Percentiles rank a stretch among this genome's conserved stretches.
Conservation (phyloP, 2,329 filamentous ascomycete genomes). For the Hypoxylon sp. region DNA sequence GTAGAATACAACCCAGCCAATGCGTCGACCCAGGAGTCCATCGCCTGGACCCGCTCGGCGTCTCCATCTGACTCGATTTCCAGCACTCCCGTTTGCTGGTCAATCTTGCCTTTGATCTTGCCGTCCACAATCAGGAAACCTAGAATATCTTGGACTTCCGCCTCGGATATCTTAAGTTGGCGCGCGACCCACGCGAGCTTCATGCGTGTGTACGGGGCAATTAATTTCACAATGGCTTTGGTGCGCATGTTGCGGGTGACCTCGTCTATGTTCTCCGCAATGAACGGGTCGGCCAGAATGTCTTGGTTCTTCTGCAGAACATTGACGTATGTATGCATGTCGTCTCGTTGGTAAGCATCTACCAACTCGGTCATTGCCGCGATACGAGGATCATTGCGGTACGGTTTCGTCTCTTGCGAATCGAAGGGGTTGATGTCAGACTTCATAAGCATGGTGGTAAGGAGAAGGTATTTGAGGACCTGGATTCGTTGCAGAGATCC, state of each 20-base stretch:
- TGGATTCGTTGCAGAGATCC: slow-evolving; percentile 96
- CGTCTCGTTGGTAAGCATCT: slow-evolving; percentile 95
- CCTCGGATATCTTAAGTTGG: slow-evolving; percentile 88
- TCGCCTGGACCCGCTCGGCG: slow-evolving; percentile 78
- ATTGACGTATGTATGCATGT: slow-evolving; percentile 91
- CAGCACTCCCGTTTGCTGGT: slow-evolving; percentile 88
- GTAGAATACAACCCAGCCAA: slow-evolving; percentile 78
- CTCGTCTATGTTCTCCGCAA: slow-evolving; percentile 98
- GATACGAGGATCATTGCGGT: slow-evolving; percentile 95
- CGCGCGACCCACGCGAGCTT: slow-evolving; percentile 88
- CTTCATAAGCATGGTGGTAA: slow-evolving; percentile 98
- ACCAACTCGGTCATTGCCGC: slow-evolving; percentile 98
- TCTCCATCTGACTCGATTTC: slow-evolving; percentile 83
- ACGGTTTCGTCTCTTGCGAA: slow-evolving; percentile 98
- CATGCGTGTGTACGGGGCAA: slow-evolving; percentile 95
- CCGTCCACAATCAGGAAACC: slow-evolving; percentile 93
- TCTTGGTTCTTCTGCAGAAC: slow-evolving; percentile 91
- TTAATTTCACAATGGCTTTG: slow-evolving; percentile 92
- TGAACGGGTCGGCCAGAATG: slow-evolving; percentile 92
- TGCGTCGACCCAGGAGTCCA: slow-evolving; percentile 80
- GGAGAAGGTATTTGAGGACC: slow-evolving; percentile 94
- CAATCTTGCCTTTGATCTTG: slow-evolving; percentile 88
- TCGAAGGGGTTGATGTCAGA: slow-evolving; percentile 99
- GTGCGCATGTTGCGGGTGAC: slow-evolving; percentile 98
- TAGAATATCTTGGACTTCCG: slow-evolving; percentile 95